Evolutionary conservation across 805 yeast genomes (phyloP).

Genomic region (Barnettozyma populi): DNA sequence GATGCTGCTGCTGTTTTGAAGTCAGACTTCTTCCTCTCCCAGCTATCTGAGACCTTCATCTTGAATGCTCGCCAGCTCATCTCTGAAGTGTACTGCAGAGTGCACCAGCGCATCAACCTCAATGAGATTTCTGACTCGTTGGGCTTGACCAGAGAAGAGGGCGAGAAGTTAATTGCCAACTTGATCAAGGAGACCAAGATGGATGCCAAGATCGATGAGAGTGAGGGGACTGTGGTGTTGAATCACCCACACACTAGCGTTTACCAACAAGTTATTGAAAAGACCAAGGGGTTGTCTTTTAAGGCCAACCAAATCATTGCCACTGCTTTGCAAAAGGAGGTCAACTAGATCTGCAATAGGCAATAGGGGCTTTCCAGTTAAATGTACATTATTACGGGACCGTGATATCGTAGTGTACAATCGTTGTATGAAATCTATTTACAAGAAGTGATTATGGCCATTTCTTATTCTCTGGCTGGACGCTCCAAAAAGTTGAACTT

Average conservation of each 20-base stretch:
- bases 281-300: conserved; percentile 59
- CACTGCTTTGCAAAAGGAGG: conserved; percentile 32
- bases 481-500: conserved; percentile 20
- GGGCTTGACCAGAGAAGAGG: conserved; percentile 40
- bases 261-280: conserved; percentile 64
- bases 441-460: neutral
- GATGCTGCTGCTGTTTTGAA: conserved; percentile 43
- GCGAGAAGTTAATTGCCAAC: conserved; percentile 46
- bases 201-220: conserved; percentile 50
- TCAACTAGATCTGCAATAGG: neutral
- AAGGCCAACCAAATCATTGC: conserved; percentile 53
- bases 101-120: conserved; percentile 45
- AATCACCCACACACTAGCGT: conserved; percentile 50
- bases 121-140: conserved; percentile 39
- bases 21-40: conserved; percentile 52
- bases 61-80: conserved; percentile 45
- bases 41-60: conserved; percentile 35
- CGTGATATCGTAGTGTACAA: neutral
- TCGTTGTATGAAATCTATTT: neutral
- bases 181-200: conserved; percentile 44
- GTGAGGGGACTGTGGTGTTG: conserved; percentile 46
- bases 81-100: conserved; percentile 49
- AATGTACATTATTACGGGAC: conserved; percentile 9
- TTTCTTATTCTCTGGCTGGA: conserved; percentile 8
- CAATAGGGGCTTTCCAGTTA: neutral